Base-by-base conservation (phyloP, 768 basidiomycete species). In the Pleurotus ostreatus region DNA sequence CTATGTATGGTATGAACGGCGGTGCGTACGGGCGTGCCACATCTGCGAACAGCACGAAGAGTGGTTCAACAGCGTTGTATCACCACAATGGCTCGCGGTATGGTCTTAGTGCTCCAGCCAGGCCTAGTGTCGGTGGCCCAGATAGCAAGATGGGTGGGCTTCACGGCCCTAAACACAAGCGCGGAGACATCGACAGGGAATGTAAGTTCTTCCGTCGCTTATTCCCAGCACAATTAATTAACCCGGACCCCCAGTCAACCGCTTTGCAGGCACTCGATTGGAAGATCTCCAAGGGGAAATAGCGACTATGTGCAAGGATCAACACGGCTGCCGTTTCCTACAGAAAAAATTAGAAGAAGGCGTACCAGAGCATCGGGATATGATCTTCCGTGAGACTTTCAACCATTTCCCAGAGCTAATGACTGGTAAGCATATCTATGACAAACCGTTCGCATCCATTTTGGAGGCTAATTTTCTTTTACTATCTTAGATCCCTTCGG, bases 341-440 rank as follows among this genome's bases (percentile, higher is more conserved):
- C 97, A 99, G 74, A 98, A 98, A 84, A 98, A 98, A 73, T 80
- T 99, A 22, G 97, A 99, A 69, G 97, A 99, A 67, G 92, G 92
- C 55, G 84, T 89, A 57, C 82, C 96, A 4, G 95, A 96, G 69
- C 95, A 99, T 71, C 85, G 97, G 53, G 97, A 99, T 66, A 95
- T 98, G 91, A 99, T 99, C 69, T 99, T 98, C 82, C 84, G 90
- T 58, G 97, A 99, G 76, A 98, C 96, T 1, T 98, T 96, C 65
- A 87, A 89, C 46, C 95, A 98, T 66, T 98, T 98, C 65, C 91
- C 96, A 47, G 97, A 98, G 63, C 80, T 99, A 59, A 99, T 99
- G 97, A 98, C 94, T 30, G 92, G 91, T 91, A 58, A 26, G 80
- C 67, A n/a, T 41, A 47, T 47, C 7, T 41, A 15, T 20, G 30